Percentiles rank a stretch among this genome's conserved stretches.
These are phyloP conservation scores for Ophiostoma australiae DNA, from an alignment of 2,329 filamentous ascomycete species.

Conservation along the genomic window DNA sequence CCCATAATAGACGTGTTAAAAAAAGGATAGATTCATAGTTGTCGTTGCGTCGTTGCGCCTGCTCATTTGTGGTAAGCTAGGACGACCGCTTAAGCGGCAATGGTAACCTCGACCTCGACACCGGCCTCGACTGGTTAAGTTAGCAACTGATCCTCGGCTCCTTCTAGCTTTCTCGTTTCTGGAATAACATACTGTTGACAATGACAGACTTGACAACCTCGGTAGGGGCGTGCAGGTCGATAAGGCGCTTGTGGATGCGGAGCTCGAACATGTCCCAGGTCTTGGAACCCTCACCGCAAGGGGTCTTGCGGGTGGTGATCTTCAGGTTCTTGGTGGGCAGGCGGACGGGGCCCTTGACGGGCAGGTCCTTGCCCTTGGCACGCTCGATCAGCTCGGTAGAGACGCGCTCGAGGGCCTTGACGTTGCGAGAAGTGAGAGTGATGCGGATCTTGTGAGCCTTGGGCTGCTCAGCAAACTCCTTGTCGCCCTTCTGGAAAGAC, in stretches of 20 bases:
- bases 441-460: slow-evolving; percentile 55
- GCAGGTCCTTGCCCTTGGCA: slow-evolving; percentile 96
- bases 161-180: too few species aligned
- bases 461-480: slow-evolving; percentile 85
- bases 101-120: slow-evolving; percentile 90
- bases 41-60: slow-evolving; percentile 14
- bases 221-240: slow-evolving; percentile 94
- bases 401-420: slow-evolving; percentile 94
- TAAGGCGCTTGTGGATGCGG: slow-evolving; percentile 98
- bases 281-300: slow-evolving; percentile 99
- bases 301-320: slow-evolving; percentile 97
- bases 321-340: slow-evolving; percentile 96
- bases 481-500: slow-evolving; percentile 94
- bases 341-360: slow-evolving; percentile 95
- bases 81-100: slow-evolving; percentile 54
- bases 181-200: slow-evolving; percentile 59
- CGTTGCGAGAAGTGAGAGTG: slow-evolving; percentile 93
- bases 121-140: slow-evolving; percentile 62
- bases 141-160: slow-evolving; percentile 11
- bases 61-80: not conserved
- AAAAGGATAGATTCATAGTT: slow-evolving; percentile 5
- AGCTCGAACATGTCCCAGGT: slow-evolving; percentile 93
- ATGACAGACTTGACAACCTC: slow-evolving; percentile 97
- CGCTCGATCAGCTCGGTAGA: slow-evolving; percentile 98
- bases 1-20: not conserved